Evolutionary conservation across 176 grass and related monocot species (phyloP), one percentile per base, ranked within the genome.

Genomic region (Alopecurus myosuroides): DNA sequence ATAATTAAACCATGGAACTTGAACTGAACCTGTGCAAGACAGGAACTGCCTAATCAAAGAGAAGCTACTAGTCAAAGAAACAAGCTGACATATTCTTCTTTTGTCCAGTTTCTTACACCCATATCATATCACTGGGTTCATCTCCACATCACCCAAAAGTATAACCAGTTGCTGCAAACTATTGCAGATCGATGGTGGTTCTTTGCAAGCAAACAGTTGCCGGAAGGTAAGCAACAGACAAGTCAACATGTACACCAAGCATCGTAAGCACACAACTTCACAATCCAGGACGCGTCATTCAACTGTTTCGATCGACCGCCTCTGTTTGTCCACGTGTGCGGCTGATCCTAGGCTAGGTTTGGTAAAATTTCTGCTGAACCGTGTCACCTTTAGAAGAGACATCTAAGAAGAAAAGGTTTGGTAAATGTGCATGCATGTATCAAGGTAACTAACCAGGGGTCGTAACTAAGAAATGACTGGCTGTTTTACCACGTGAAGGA

Each of bases 191-290:
- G 14, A 77, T 64, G 28, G 5, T 65, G 36, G 5, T 73, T 82
- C 42, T 79, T 41, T 70, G 84, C 56, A 83, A 90, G 84, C 45
- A 86, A 86, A 86, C 88, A 57, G 37, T 79, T 84, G 80, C 88
- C 75, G 55, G 77, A 90, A 90, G 84, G 72, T 57, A 86, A 90
- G 84, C 84, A 90, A 86, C 79, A 56, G 46, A 41, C 7, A n/a
- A 81, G 22, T 62, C 77, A 75, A 65, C 80, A 55, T 12, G 11
- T 25, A 69, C 41, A 48, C 25, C n/a, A 48, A 29, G 70, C 41
- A 26, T 17, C 45, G 13, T 18, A 17, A 49, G 64, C n/a, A 44
- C n/a, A 44, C 61, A 30, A 2, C 52, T 67, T 70, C 37, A 36
- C 63, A 41, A 74, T 19, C 22, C 30, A 7, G 46, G 5, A 34